These are phyloP conservation scores for Carpinus viminea DNA, from an alignment of 306 rosid species.

Conservation along the genomic window DNA sequence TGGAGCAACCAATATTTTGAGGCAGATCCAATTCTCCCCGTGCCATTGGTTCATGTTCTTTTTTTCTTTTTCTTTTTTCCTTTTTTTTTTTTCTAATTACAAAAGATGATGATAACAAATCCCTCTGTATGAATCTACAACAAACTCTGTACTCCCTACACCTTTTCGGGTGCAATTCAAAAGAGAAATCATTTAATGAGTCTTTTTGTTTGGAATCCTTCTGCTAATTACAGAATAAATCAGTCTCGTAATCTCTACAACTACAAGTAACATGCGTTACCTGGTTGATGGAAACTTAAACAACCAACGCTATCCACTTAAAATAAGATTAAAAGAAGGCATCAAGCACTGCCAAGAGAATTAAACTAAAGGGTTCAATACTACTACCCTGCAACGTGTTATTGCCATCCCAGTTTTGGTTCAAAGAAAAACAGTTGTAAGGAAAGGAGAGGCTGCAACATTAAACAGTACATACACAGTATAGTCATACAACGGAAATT, in stretches of 20 bases:
- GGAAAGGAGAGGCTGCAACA: not conserved
- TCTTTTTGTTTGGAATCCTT: not conserved
- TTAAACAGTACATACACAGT: not conserved
- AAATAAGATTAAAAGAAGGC: not conserved
- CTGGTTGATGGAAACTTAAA: not conserved
- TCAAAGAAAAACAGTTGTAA: too few relatives aligned
- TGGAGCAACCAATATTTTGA: constrained; percentile 4
- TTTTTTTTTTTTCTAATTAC: not conserved
- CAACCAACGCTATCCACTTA: not conserved
- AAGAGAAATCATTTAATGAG: not conserved
- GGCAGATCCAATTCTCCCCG: constrained; percentile 15
- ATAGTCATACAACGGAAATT: not conserved
- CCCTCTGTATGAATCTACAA: constrained; percentile 1
- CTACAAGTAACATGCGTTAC: not conserved
- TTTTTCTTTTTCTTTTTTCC: too few relatives aligned
- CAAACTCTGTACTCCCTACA: not conserved
- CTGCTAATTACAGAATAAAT: not conserved
- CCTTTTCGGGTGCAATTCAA: not conserved
- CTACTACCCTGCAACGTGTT: too few relatives aligned
- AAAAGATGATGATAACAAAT: constrained; percentile 21
- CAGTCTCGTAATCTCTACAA: not conserved
- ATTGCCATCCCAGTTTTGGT: too few relatives aligned
- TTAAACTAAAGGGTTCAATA: too few relatives aligned
- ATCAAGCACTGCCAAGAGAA: not conserved
- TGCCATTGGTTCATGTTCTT: not conserved